Base-by-base conservation (phyloP, 495 filamentous ascomycete genomes). In the Penicillium samsonianum region DNA sequence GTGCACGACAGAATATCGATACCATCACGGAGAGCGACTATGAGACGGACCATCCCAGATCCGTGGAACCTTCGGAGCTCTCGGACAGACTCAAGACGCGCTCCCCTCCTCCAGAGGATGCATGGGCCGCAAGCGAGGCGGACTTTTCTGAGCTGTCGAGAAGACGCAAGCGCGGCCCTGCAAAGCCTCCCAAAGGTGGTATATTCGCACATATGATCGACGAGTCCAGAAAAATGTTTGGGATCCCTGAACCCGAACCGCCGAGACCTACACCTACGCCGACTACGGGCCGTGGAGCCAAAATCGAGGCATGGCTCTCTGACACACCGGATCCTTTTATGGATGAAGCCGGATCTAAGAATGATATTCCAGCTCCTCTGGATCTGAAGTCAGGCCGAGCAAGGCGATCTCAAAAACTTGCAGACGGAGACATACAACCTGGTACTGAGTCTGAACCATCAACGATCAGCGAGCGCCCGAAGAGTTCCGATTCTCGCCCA, bases 271-370 rank as follows among this genome's bases (percentile, higher is more conserved):
- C 67, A 65, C 57, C 80, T 71, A 57, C 68, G 56, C 54, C 76
- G 19, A 44, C 62, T 14, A 58, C 51, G 46, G 61, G 73, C 58
- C 57, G 71, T 33, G 67, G 80, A 61, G 63, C 80, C 67, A 61
- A 89, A 74, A 90, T 92, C 44, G 88, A 91, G 71, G 85, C 85
- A 3, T 92, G 89, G 89, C 72, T 92, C 31, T 86, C 86, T 48
- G 79, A 78, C 22, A 90, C 88, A 1, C 78, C 84, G 11, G 89
- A 92, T 61, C 88, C 89, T 8, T 91, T 91, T 59, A 62, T 88
- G 20, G 86, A 90, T 20, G 58, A 73, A 31, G 66, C 65, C 11
- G 68, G 67, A 28, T 53, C 68, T 16, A 67, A 75, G 33, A 70
- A 68, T 22, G 78, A 81, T 33, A 69, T 79, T 20, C 77, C 80